A percentile compares a stretch with the other conserved stretches of the same genome.
Evolutionary conservation across 345 rosid genomes (phyloP).

Genomic region (Syzygium grande): DNA sequence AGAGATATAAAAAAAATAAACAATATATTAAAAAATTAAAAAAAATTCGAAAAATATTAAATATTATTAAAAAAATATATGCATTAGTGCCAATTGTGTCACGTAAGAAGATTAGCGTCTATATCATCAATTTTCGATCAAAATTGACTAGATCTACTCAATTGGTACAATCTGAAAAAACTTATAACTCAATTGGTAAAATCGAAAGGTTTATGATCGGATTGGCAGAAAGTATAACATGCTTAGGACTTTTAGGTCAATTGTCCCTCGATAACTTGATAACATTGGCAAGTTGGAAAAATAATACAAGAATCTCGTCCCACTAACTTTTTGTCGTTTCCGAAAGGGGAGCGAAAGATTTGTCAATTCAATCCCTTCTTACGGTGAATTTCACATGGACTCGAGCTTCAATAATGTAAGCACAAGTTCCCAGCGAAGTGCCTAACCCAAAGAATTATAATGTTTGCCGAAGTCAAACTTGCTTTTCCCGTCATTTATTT

Average conservation of each 20-base stretch:
- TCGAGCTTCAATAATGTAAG: not conserved
- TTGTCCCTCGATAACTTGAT: not conserved
- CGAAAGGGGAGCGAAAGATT: not conserved
- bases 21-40: too few species aligned
- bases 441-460: not conserved
- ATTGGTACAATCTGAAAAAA: too few species aligned
- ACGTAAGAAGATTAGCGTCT: rapidly evolving
- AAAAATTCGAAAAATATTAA: too few species aligned
- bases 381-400: not conserved
- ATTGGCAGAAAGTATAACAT: rapidly evolving
- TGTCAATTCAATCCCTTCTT: not conserved
- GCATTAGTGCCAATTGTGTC: too few species aligned
- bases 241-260: too few species aligned
- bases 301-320: not conserved
- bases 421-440: not conserved
- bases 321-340: not conserved
- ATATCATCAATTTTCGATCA: too few species aligned
- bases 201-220: too few species aligned
- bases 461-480: not conserved
- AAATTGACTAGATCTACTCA: too few species aligned
- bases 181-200: too few species aligned
- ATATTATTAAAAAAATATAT: too few species aligned
- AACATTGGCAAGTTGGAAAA: not conserved
- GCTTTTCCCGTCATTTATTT: not conserved
- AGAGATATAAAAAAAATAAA: too few species aligned